Conservation (phyloP, 495 filamentous ascomycete genomes). For the Penicillium dipodomyicola region DNA sequence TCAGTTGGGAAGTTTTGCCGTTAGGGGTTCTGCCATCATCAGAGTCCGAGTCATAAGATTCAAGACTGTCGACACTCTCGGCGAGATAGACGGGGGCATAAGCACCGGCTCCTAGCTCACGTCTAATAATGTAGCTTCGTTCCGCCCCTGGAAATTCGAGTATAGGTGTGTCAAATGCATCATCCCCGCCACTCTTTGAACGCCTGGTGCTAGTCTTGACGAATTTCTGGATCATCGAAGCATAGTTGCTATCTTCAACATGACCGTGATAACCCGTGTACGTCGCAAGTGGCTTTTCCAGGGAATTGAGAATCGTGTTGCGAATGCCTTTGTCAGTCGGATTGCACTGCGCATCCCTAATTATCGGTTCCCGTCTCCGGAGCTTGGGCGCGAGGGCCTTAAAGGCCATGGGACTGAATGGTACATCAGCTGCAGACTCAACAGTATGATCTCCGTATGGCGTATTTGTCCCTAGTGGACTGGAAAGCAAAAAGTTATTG, state of each 20-base stretch:
- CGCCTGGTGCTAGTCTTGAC: constrained; percentile 64
- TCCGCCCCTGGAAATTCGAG: constrained; percentile 62
- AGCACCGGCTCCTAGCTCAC: constrained; percentile 89
- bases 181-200: constrained; percentile 49
- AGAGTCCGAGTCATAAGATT: constrained; percentile 43
- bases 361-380: constrained; percentile 55
- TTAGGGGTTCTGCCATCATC: constrained; percentile 37
- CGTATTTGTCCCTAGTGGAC: constrained; percentile 29
- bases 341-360: constrained; percentile 82
- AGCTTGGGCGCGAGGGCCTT: constrained; percentile 33
- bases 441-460: constrained; percentile 31
- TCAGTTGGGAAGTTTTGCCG: constrained; percentile 17
- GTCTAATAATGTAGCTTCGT: constrained; percentile 69
- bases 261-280: constrained; percentile 80
- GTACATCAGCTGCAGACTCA: constrained; percentile 38
- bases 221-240: constrained; percentile 74
- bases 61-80: constrained; percentile 60
- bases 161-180: constrained; percentile 59
- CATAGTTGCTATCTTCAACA: constrained; percentile 55
- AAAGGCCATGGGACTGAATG: constrained; percentile 50
- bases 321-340: constrained; percentile 75
- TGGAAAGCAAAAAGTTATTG: constrained; percentile 34
- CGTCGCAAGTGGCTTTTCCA: constrained; percentile 65
- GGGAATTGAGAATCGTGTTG: constrained; percentile 65
- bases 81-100: constrained; percentile 93